phyloP scores from a whole-genome alignment of 2,329 filamentous ascomycete genomes.

The Juglanconis juglandina region DNA sequence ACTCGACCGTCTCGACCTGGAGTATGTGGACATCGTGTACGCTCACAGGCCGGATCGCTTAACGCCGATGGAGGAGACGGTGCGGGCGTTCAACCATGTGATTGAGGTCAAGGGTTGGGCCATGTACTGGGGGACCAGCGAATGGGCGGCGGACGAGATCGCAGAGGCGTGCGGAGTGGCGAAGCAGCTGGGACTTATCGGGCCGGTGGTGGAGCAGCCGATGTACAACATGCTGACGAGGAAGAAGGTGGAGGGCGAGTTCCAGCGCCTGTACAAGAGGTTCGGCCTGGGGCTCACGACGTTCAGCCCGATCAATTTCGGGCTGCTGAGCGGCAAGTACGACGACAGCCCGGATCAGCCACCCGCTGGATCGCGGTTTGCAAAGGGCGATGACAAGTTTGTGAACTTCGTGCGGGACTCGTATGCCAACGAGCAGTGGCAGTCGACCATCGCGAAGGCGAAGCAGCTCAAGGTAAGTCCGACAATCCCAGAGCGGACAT shows the following conservation, averaged over 20 bases:
- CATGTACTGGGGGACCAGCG: conserved; percentile 70
- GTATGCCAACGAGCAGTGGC: conserved; percentile 53
- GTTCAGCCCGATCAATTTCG: conserved; percentile 54
- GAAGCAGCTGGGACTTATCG: conserved; percentile 57
- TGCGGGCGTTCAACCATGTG: conserved; percentile 67
- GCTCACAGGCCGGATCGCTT: conserved; percentile 66
- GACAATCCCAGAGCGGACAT: background rate
- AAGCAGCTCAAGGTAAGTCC: conserved; percentile 41
- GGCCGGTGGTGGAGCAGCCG: conserved; percentile 64
- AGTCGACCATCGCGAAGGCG: conserved; percentile 52
- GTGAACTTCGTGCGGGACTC: conserved; percentile 50
- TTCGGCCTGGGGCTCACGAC: conserved; percentile 59
- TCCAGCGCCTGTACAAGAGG: conserved; percentile 56
- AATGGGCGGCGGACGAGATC: conserved; percentile 69
- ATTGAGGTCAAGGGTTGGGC: conserved; percentile 64
- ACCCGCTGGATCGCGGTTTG: conserved; percentile 58
- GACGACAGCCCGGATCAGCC: conserved; percentile 60
- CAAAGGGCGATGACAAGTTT: conserved; percentile 55
- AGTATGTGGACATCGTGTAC: conserved; percentile 67
- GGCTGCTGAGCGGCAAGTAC: conserved; percentile 62
- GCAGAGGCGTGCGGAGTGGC: conserved; percentile 59
- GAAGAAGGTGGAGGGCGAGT: conserved; percentile 62
- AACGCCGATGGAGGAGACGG: conserved; percentile 69
- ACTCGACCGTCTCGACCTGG: conserved; percentile 53
- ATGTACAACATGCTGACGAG: conserved; percentile 63